phyloP scores from a whole-genome alignment of 2,329 filamentous ascomycete genomes.

The Ceratocystis colombiana region DNA sequence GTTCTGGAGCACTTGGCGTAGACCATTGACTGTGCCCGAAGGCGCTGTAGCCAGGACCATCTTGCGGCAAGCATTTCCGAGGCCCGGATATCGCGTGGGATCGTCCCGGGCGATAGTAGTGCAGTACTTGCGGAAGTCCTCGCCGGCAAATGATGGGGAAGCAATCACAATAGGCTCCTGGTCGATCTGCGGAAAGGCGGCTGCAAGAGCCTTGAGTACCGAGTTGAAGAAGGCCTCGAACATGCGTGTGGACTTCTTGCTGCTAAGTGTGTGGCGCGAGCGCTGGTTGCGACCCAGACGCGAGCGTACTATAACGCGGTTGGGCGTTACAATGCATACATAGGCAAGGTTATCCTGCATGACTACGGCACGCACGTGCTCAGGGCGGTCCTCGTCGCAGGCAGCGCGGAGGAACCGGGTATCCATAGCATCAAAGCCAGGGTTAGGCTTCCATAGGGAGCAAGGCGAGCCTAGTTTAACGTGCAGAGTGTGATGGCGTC shows the following conservation, averaged over 20 bases:
- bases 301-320: slow-evolving; percentile 65
- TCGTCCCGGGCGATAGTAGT: slow-evolving; percentile 38
- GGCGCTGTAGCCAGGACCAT: slow-evolving; percentile 71
- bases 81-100: slow-evolving; percentile 49
- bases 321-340: slow-evolving; percentile 71
- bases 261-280: slow-evolving; percentile 39
- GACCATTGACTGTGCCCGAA: slow-evolving; percentile 73
- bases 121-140: slow-evolving; percentile 66
- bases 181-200: slow-evolving; percentile 70
- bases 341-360: slow-evolving; percentile 85
- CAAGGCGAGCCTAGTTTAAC: slow-evolving; percentile 82
- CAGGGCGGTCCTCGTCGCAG: slow-evolving; percentile 65
- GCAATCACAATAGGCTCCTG: slow-evolving; percentile 71
- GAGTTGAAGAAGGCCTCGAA: slow-evolving; percentile 18
- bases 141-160: slow-evolving; percentile 78
- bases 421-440: slow-evolving; percentile 81
- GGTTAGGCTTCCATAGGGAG: slow-evolving; percentile 69
- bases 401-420: slow-evolving; percentile 68
- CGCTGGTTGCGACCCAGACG: slow-evolving; percentile 52
- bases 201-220: slow-evolving; percentile 49
- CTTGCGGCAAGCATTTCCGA: slow-evolving; percentile 52
- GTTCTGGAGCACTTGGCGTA: slow-evolving; percentile 78
- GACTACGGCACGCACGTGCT: slow-evolving; percentile 78
- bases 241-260: slow-evolving; percentile 35
- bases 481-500: slow-evolving; percentile 56